phyloP scores from a whole-genome alignment of 352 stramenopile species.

The Pythium utonaiense region DNA sequence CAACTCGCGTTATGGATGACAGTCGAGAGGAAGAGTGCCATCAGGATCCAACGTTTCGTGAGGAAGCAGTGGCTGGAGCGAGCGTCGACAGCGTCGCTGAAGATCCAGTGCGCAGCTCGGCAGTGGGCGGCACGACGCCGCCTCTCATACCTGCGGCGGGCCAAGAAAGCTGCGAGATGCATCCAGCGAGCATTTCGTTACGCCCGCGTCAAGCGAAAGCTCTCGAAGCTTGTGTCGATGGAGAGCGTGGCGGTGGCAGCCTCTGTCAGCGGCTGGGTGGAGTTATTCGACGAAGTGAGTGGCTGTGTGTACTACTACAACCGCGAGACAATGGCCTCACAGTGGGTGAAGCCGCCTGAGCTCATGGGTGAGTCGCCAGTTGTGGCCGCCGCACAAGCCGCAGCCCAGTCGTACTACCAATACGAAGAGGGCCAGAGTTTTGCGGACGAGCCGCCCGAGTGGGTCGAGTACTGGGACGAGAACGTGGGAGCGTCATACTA shows the following conservation, averaged over 20 bases:
- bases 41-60: conserved; percentile 38
- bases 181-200: conserved; percentile 63
- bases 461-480: conserved; percentile 76
- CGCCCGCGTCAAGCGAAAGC: conserved; percentile 32
- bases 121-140: conserved; percentile 35
- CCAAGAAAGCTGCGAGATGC: conserved; percentile 30
- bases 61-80: conserved; percentile 19
- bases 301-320: conserved; percentile 74
- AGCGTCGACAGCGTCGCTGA: conserved; percentile 8
- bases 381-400: background rate
- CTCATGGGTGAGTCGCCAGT: conserved; percentile 18
- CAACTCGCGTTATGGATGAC: conserved; percentile 1
- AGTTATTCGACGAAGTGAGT: conserved; percentile 65
- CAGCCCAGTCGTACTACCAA: conserved; percentile 1
- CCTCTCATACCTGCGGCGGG: conserved; percentile 19
- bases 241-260: conserved; percentile 18
- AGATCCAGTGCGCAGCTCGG: conserved; percentile 35
- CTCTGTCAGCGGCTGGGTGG: conserved; percentile 40
- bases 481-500: conserved; percentile 62
- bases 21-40: conserved; percentile 22
- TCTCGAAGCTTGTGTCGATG: conserved; percentile 32
- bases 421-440: background rate
- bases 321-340: conserved; percentile 38
- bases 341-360: conserved; percentile 47
- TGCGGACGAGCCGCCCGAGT: conserved; percentile 31